Evolutionary conservation across 2,329 filamentous ascomycete genomes (phyloP).

Genomic region (Fonsecaea nubica): DNA sequence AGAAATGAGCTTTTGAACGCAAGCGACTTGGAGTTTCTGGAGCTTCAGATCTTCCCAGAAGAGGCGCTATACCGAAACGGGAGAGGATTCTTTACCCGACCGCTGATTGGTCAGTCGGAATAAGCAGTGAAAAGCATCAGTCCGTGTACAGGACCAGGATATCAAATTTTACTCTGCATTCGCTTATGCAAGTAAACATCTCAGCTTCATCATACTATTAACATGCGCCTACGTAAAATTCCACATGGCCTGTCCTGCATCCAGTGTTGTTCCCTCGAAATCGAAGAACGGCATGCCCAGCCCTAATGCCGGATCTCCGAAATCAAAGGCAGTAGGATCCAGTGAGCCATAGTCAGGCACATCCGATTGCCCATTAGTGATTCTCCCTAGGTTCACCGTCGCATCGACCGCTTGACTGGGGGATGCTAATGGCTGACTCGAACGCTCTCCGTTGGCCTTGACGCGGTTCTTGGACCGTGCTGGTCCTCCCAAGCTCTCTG

Average conservation of each 20-base stretch:
- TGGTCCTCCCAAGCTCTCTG: constrained; percentile 38
- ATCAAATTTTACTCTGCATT: background rate
- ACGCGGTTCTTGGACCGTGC: constrained; percentile 28
- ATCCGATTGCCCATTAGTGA: constrained; percentile 26
- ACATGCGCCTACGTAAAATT: constrained; percentile 28
- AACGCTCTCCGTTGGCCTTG: constrained; percentile 28
- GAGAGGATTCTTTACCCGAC: constrained; percentile 20
- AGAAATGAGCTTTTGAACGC: constrained; percentile 30
- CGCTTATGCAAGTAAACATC: background rate
- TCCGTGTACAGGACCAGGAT: background rate
- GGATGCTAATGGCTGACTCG: constrained; percentile 25
- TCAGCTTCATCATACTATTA: background rate
- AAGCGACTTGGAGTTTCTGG: constrained; percentile 19
- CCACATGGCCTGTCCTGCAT: constrained; percentile 35
- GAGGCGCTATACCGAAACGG: constrained; percentile 27
- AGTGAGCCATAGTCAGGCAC: constrained; percentile 35
- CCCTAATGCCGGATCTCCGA: constrained; percentile 39
- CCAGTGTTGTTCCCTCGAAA: constrained; percentile 41
- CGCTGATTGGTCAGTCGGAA: constrained; percentile 26
- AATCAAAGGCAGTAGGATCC: constrained; percentile 38
- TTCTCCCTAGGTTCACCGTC: constrained; percentile 13
- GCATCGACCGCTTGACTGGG: constrained; percentile 25
- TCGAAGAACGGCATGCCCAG: constrained; percentile 43
- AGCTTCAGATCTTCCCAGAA: constrained; percentile 22
- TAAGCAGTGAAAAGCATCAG: background rate